Evolutionary conservation across 805 yeast genomes (phyloP), one percentile per base, ranked within the genome.

Genomic region (Zygotorulaspora danielsina): DNA sequence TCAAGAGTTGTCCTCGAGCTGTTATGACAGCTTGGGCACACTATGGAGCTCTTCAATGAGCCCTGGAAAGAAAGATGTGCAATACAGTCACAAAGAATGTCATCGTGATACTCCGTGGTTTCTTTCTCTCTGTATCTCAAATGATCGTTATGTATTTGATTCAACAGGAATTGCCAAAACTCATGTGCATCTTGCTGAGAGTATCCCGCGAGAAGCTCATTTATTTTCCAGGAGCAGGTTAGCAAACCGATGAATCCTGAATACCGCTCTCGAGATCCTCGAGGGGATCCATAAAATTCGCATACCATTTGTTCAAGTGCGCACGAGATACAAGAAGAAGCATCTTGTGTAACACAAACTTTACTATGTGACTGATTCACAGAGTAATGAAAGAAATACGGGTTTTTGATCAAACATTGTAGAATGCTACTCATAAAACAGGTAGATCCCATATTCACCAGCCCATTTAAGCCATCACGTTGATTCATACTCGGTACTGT

Each of bases 171-270:
- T 58, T 93, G 97, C 82, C 95, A 82, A 63, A 90, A 93, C 63
- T 93, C 99, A 64, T 93, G 99, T 0, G 98, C 97, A 60, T 93
- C 99, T 63, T 93, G 99, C 63, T 93, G 97, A 24, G 93, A 83
- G 50, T 89, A 89, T 1, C 99, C 99, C 0, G 97, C 95, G 42
- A 93, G 73, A 22, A 87, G 75, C 49, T 84, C 76, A 51, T 86
- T 84, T 33, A 81, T 80, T 53, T 80, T 81, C 90, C 96, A 88
- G 1, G 96, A 81, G 9, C 96, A 85, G n/a, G 77, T 72, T 35
- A 93, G 69, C 33, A 93, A 63, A 36, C 83, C 76, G 2, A 93
- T 80, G 46, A 93, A 82, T 0, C 97, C 97, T 19, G 64, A 67
- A 81, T 39, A 44, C 19, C 15, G 6, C 11, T 33, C 10, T 22